Evolutionary conservation across 2,329 filamentous ascomycete genomes (phyloP).

Genomic region (Rutstroemia sp.): DNA sequence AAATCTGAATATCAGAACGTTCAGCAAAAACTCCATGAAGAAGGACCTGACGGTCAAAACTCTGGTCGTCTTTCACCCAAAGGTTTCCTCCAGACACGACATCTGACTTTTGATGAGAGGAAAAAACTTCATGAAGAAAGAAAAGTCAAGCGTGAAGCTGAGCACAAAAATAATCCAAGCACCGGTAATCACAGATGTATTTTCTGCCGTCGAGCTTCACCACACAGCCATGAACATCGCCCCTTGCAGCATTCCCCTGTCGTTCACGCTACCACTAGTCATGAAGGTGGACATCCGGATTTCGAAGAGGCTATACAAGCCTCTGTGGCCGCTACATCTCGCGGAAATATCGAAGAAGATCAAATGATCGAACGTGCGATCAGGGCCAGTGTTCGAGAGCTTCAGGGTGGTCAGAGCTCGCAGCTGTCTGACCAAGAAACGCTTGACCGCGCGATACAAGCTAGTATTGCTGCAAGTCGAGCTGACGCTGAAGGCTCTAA

Average conservation of each 20-base stretch:
- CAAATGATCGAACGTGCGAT: conserved; percentile 65
- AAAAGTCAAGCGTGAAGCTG: conserved; percentile 29
- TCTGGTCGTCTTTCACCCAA: conserved; percentile 26
- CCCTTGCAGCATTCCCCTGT: conserved; percentile 13
- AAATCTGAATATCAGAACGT: conserved; percentile 32
- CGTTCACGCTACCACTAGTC: not conserved
- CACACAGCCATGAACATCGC: conserved; percentile 20
- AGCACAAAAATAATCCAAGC: conserved; percentile 20
- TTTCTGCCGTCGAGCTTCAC: conserved; percentile 18
- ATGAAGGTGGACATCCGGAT: conserved; percentile 43
- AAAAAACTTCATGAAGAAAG: conserved; percentile 43
- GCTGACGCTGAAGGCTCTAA: not conserved
- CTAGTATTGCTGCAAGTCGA: conserved; percentile 33
- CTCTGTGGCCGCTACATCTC: conserved; percentile 63
- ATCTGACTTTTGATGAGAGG: conserved; percentile 43
- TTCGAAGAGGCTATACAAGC: conserved; percentile 65
- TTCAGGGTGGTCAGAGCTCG: conserved; percentile 33
- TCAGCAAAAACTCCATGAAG: conserved; percentile 30
- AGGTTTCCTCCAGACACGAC: conserved; percentile 43
- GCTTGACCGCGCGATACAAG: conserved; percentile 41
- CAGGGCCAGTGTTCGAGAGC: conserved; percentile 58
- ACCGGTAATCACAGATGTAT: conserved; percentile 18
- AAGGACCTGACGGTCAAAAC: conserved; percentile 23
- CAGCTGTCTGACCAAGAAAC: conserved; percentile 32
- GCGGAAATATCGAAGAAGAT: conserved; percentile 63